Percentiles rank a stretch among this genome's conserved stretches.
These are phyloP conservation scores for Fagopyrum esculentum DNA, from an alignment of 148 eudicot species.

Conservation along the genomic window DNA sequence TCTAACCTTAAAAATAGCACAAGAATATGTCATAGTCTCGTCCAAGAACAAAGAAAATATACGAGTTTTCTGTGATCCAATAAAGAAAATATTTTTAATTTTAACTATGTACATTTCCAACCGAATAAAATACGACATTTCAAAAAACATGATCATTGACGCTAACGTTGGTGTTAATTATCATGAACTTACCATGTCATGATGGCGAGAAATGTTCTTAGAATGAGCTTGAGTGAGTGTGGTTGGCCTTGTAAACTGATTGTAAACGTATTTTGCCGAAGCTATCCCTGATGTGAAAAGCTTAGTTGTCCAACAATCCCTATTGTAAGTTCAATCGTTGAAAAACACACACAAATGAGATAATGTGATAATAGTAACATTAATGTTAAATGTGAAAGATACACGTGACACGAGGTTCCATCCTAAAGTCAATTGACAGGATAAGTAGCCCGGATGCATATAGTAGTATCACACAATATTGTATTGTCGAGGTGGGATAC, in stretches of 20 bases:
- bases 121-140: no score
- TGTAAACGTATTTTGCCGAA: constrained; percentile 72
- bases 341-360: not conserved
- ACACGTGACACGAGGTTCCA: no score
- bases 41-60: constrained; percentile 85
- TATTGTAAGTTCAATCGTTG: constrained; percentile 12
- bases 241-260: constrained; percentile 62
- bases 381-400: no score
- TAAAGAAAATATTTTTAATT: not conserved
- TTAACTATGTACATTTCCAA: no score
- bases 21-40: constrained; percentile 93
- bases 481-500: no score
- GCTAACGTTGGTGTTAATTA: no score
- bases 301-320: constrained; percentile 98
- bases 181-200: constrained; percentile 53
- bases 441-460: no score
- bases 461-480: not conserved
- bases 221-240: constrained; percentile 69
- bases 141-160: no score
- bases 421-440: no score
- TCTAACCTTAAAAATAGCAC: constrained; percentile 78
- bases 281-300: constrained; percentile 68
- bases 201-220: constrained; percentile 81
- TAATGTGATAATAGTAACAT: no score
- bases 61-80: constrained; percentile 59